Conservation (phyloP, 805 yeast genomes). For the Teunomyces tritomae region DNA sequence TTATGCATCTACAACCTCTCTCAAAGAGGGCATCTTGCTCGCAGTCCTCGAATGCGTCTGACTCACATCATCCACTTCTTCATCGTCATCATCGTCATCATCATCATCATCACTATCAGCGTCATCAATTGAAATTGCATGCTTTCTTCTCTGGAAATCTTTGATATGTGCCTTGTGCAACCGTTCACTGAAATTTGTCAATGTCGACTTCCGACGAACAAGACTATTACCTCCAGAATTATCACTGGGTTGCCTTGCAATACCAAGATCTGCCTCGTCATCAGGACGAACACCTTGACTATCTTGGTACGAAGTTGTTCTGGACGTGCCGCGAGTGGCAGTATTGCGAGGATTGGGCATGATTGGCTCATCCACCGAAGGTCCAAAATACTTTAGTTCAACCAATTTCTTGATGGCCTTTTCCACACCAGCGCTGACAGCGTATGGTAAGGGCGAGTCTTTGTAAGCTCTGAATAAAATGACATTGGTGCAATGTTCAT, state of each 20-base stretch:
- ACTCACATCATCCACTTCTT: constrained; percentile 19
- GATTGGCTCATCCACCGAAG: not conserved
- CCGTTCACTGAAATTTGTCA: constrained; percentile 49
- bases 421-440: constrained; percentile 35
- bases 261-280: constrained; percentile 13
- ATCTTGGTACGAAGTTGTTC: not conserved
- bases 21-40: constrained; percentile 2
- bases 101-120: constrained; percentile 33
- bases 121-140: constrained; percentile 24
- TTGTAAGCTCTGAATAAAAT: constrained; percentile 81
- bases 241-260: constrained; percentile 2
- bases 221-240: constrained; percentile 6
- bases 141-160: constrained; percentile 73
- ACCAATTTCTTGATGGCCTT: constrained; percentile 36
- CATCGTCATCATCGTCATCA: constrained; percentile 28
- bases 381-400: constrained; percentile 23
- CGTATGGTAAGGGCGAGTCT: constrained; percentile 83
- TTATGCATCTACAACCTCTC: not conserved
- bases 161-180: constrained; percentile 77
- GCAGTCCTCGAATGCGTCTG: not conserved
- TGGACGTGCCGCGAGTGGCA: not conserved
- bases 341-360: not conserved
- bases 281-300: not conserved
- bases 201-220: constrained; percentile 27
- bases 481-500: constrained; percentile 92